Evolutionary conservation across 257 asterid genomes (phyloP).

Genomic region (Solanum habrochaites): DNA sequence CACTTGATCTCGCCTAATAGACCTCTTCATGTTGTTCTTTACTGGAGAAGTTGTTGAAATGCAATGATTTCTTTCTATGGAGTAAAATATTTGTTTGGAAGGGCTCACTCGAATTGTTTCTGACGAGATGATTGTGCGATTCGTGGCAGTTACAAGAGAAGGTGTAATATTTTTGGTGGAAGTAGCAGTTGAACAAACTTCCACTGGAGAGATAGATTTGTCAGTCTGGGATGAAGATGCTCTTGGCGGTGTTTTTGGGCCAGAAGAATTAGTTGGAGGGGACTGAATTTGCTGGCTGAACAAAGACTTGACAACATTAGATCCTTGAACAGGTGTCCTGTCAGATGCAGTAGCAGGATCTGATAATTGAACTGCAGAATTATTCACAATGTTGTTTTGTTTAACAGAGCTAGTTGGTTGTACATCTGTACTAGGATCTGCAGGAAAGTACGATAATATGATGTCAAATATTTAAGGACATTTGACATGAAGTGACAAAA

Average conservation of each 20-base stretch:
- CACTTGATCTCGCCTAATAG: slow-evolving; percentile 52
- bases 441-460: background rate
- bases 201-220: slow-evolving; percentile 42
- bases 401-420: slow-evolving; percentile 19
- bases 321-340: slow-evolving; percentile 40
- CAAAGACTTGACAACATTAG: slow-evolving; percentile 64
- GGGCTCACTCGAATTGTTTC: slow-evolving; percentile 81
- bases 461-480: background rate
- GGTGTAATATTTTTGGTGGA: slow-evolving; percentile 35
- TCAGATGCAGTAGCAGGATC: slow-evolving; percentile 5
- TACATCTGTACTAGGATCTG: slow-evolving; percentile 19
- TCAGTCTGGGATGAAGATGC: slow-evolving; percentile 59
- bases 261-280: slow-evolving; percentile 43
- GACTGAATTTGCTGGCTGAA: slow-evolving; percentile 55
- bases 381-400: slow-evolving; percentile 10
- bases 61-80: slow-evolving; percentile 62
- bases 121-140: slow-evolving; percentile 71
- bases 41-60: slow-evolving; percentile 61
- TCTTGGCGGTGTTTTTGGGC: slow-evolving; percentile 75
- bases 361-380: slow-evolving; percentile 16
- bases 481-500: background rate
- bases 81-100: slow-evolving; percentile 55
- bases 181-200: slow-evolving; percentile 33
- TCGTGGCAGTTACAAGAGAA: slow-evolving; percentile 45
- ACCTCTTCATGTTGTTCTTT: slow-evolving; percentile 37